phyloP scores from a whole-genome alignment of 2,329 filamentous ascomycete genomes.

The Diaporthe vexans region DNA sequence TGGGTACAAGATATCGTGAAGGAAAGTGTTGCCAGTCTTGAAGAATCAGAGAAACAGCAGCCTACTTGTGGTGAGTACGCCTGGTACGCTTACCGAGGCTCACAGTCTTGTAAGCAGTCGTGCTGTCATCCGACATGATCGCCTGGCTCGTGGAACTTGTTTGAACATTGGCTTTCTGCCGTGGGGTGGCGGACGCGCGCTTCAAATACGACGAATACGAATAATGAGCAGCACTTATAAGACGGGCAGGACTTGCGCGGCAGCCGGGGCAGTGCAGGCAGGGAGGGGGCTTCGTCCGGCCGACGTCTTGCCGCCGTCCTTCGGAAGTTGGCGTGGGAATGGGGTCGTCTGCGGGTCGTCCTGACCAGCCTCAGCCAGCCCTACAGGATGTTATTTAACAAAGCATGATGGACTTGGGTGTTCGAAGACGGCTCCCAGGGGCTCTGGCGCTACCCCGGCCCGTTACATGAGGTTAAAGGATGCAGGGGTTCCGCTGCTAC shows the following conservation, averaged over 20 bases:
- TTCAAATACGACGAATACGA: slow-evolving; percentile 22
- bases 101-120: background rate
- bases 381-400: background rate
- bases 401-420: background rate
- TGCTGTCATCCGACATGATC: slow-evolving; percentile 26
- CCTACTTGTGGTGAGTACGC: slow-evolving; percentile 20
- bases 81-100: background rate
- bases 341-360: background rate
- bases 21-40: background rate
- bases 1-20: background rate
- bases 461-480: background rate
- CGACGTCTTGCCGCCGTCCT: slow-evolving; percentile 1
- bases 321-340: slow-evolving; percentile 12
- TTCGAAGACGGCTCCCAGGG: background rate
- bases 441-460: background rate
- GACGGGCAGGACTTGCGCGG: slow-evolving; percentile 32
- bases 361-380: background rate
- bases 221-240: slow-evolving; percentile 33
- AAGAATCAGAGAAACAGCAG: background rate
- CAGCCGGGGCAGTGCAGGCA: slow-evolving; percentile 15
- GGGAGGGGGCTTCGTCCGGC: background rate
- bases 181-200: background rate
- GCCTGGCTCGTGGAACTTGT: background rate
- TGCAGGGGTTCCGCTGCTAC: slow-evolving; percentile 3
- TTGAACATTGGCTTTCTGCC: background rate